Percentiles rank a stretch among this genome's conserved stretches.
These are phyloP conservation scores for Sesbania bispinosa DNA, from an alignment of 306 rosid species.

Conservation along the genomic window DNA sequence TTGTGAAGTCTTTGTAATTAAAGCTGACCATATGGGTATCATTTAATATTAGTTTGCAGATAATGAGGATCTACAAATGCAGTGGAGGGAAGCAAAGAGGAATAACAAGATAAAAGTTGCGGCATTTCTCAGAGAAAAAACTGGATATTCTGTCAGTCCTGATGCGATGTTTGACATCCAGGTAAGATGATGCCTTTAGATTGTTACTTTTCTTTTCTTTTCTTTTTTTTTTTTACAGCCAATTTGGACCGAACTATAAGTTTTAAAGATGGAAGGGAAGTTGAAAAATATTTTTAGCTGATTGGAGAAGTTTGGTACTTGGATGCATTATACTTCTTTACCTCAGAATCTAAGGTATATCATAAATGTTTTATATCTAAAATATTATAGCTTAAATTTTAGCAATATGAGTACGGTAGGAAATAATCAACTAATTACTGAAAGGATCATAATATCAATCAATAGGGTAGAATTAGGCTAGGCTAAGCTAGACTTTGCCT, in stretches of 20 bases:
- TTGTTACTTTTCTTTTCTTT: too few species aligned
- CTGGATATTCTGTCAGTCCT: slow-evolving; percentile 88
- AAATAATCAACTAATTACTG: too few species aligned
- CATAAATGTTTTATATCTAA: not conserved
- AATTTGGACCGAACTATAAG: slow-evolving; percentile 1
- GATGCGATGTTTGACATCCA: slow-evolving; percentile 96
- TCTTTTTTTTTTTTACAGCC: not conserved
- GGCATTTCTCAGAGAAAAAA: slow-evolving; percentile 65
- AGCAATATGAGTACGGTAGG: too few species aligned
- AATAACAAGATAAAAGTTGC: slow-evolving; percentile 82
- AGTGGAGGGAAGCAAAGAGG: slow-evolving; percentile 85
- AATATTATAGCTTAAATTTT: not conserved
- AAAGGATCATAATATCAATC: too few species aligned
- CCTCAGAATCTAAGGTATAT: not conserved
- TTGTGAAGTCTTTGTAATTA: slow-evolving; percentile 15
- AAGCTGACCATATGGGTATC: slow-evolving; percentile 29
- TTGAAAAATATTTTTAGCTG: not conserved
- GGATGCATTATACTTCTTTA: not conserved
- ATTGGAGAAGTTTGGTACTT: not conserved
- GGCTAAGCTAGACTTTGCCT: not conserved
- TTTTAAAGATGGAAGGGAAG: slow-evolving; percentile 16
- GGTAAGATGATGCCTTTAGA: slow-evolving; percentile 43
- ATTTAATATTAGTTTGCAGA: slow-evolving; percentile 62
- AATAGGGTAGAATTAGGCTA: not conserved
- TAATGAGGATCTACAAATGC: slow-evolving; percentile 73